Percentiles rank a stretch among this genome's conserved stretches.
Conservation (phyloP, 495 filamentous ascomycete species). For the Xylaria palmicola region DNA sequence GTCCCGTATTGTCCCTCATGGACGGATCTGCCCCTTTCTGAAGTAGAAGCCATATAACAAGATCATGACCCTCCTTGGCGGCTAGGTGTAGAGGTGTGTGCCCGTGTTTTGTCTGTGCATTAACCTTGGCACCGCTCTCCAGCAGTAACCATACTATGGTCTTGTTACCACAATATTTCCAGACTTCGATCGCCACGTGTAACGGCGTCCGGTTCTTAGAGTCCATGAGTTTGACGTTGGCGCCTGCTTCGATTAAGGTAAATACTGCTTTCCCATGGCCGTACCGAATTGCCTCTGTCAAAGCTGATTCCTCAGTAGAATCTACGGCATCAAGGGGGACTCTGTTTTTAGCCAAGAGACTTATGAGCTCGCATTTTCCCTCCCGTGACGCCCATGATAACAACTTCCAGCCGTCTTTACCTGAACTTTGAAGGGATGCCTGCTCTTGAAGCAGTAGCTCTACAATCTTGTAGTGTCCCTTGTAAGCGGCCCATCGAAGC, state of each 20-base stretch:
- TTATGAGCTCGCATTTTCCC: neutral
- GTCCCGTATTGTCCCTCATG: neutral
- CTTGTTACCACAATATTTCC: neutral
- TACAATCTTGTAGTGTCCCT: constrained; percentile 8
- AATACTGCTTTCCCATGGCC: neutral
- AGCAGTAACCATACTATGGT: neutral
- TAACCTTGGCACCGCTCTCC: constrained; percentile 1
- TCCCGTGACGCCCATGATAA: neutral
- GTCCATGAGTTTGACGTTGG: neutral
- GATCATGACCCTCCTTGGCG: neutral
- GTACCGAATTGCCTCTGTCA: neutral
- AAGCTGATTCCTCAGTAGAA: neutral
- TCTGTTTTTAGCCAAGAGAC: neutral
- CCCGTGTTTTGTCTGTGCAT: neutral
- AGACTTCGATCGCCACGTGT: neutral
- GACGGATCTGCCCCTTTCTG: neutral
- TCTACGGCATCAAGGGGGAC: neutral
- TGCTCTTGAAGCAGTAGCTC: neutral
- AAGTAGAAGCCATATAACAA: neutral
- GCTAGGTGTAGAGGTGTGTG: neutral
- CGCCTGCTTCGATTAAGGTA: neutral
- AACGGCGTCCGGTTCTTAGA: neutral
- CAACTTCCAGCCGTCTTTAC: neutral
- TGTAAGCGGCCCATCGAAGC: constrained; percentile 1
- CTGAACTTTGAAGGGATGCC: neutral